These are phyloP conservation scores for Paxillus rubicundulus DNA, from an alignment of 768 basidiomycete species.

Conservation along the genomic window DNA sequence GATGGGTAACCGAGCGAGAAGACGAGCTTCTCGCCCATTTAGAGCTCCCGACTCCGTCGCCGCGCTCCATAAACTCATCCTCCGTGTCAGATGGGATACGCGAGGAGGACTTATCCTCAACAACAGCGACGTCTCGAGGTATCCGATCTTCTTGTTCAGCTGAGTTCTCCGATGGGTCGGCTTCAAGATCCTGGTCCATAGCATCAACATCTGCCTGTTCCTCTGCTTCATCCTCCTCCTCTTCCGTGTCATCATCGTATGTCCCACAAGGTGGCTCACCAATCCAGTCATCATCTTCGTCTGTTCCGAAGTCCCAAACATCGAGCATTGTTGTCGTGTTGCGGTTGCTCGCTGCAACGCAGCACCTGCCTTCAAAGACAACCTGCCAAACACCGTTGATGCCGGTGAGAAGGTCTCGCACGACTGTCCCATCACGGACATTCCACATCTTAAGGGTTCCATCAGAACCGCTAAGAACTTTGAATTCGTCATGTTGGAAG, in stretches of 20 bases:
- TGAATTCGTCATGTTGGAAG: conserved; percentile 98
- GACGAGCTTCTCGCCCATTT: conserved; percentile 29
- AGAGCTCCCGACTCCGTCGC: conserved; percentile 26
- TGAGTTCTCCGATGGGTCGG: conserved; percentile 33
- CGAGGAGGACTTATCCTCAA: conserved; percentile 24
- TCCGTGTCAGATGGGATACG: conserved; percentile 28
- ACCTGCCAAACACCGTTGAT: conserved; percentile 98
- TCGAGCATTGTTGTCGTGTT: conserved; percentile 76
- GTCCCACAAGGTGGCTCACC: conserved; percentile 74
- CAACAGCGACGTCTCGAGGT: conserved; percentile 27
- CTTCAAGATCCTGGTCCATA: conserved; percentile 64
- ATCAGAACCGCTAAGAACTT: conserved; percentile 92
- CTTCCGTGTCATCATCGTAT: conserved; percentile 66
- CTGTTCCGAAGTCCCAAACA: conserved; percentile 87
- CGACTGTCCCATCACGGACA: conserved; percentile 78
- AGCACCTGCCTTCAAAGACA: conserved; percentile 90
- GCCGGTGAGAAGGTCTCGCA: conserved; percentile 85
- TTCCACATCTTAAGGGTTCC: conserved; percentile 99
- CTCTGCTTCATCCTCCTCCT: conserved; percentile 42
- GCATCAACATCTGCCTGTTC: conserved; percentile 64
- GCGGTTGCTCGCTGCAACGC: conserved; percentile 89
- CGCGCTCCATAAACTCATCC: conserved; percentile 33
- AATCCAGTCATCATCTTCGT: conserved; percentile 74
- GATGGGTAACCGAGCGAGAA: conserved; percentile 15
- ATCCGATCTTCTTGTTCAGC: conserved; percentile 22